A percentile compares a stretch with the other conserved stretches of the same genome.
Conservation (phyloP, 2,329 filamentous ascomycete genomes). For the Pseudocercospora vitis region DNA sequence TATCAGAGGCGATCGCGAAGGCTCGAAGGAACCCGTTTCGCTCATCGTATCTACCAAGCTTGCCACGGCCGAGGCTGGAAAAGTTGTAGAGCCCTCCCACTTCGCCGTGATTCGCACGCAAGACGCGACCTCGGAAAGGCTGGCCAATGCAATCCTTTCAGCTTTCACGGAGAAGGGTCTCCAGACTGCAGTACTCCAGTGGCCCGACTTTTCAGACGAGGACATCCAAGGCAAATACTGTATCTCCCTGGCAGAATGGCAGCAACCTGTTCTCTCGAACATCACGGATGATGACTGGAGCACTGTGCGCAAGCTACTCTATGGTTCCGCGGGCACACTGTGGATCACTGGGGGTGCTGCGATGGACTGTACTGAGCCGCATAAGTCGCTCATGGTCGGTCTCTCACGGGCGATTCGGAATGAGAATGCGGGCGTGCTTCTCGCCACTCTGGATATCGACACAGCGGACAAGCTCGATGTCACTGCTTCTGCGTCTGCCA, state of each 20-base stretch:
- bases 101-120: slow-evolving; percentile 8
- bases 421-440: slow-evolving; percentile 17
- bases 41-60: slow-evolving; percentile 14
- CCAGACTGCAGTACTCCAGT: background rate
- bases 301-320: slow-evolving; percentile 2
- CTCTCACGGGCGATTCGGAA: slow-evolving; percentile 22
- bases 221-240: slow-evolving; percentile 14
- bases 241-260: slow-evolving; percentile 13
- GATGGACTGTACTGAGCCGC: slow-evolving; percentile 8
- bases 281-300: slow-evolving; percentile 7
- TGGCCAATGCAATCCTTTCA: slow-evolving; percentile 1
- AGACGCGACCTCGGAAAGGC: background rate
- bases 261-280: slow-evolving; percentile 8
- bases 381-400: slow-evolving; percentile 12
- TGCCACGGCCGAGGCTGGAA: background rate
- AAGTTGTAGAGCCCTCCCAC: background rate
- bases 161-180: background rate
- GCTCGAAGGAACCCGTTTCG: slow-evolving; percentile 11
- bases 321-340: slow-evolving; percentile 8
- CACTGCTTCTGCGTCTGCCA: background rate
- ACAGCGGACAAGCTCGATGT: slow-evolving; percentile 1
- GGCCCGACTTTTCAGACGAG: background rate
- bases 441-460: slow-evolving; percentile 20
- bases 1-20: slow-evolving; percentile 11
- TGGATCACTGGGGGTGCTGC: slow-evolving; percentile 15